Evolutionary conservation across 108 stramenopile species (phyloP), one percentile per base, ranked within the genome.

Genomic region (Asterionellopsis glacialis): DNA sequence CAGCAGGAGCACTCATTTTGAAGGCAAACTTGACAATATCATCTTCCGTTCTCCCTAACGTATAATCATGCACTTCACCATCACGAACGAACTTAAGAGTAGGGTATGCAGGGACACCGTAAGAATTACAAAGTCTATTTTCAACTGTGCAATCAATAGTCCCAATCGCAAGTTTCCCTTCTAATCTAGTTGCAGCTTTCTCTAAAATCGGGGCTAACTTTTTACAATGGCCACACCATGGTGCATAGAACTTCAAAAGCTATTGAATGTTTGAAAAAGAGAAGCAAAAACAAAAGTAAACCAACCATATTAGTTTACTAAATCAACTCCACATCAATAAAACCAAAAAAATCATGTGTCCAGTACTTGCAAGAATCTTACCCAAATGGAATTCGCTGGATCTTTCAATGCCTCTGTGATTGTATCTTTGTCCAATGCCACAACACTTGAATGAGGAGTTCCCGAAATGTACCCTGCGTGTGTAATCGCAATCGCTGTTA

Each of bases 311-410:
- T 51, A 14, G 51, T 51, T 41, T 44, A 24, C 51, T 61, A 27
- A 0, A 15, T 57, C 39, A 41, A 62, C 61, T 13, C 39, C 40
- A 47, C 70, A 70, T 41, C 69, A 47, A 11, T 64, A 79, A 54
- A 70, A 88, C 90, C 90, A 91, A 38, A 84, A 84, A 15, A 84
- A 86, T 68, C 82, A 88, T 62, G 88, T 88, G 47, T 88, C 85
- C 40, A 88, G 64, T 11, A 91, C 64, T n/a, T 7, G 7, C 7
- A 33, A 2, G 7, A 33, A 33, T 33, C 33, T 33, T 33, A 33
- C 33, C 84, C 85, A 93, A 3, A 88, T 24, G 2, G 78, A 75
- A 51, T 93, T 93, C 33, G 75, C 80, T 1, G 74, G 70, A 62
- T 88, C 88, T 28, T 76, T 68, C 51, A 90, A 57, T 15, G 74